These are phyloP conservation scores for Schizothecium vesticola DNA, from an alignment of 495 filamentous ascomycete genomes.

Conservation along the genomic window DNA sequence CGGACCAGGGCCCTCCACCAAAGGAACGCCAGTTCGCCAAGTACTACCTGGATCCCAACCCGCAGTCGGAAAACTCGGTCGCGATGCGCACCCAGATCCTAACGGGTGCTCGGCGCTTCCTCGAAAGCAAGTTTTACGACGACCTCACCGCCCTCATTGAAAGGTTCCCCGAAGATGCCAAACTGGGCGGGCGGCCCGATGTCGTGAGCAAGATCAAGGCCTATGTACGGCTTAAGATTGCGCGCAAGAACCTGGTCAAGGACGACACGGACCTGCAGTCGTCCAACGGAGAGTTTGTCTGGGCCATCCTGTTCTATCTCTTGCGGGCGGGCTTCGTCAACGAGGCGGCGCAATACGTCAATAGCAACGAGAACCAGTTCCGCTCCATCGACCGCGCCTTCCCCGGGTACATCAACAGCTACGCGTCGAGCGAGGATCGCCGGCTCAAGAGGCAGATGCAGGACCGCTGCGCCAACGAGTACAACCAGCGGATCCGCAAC, in stretches of 20 bases:
- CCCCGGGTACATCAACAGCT: constrained; percentile 78
- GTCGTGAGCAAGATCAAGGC: constrained; percentile 85
- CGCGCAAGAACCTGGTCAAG: constrained; percentile 70
- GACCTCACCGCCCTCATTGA: constrained; percentile 68
- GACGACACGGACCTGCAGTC: constrained; percentile 69
- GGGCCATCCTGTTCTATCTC: constrained; percentile 92
- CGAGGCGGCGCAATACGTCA: constrained; percentile 83
- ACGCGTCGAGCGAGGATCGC: constrained; percentile 63
- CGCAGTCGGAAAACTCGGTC: constrained; percentile 54
- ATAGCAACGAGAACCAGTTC: constrained; percentile 68
- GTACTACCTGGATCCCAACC: constrained; percentile 65
- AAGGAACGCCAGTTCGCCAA: constrained; percentile 71
- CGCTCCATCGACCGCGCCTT: constrained; percentile 87
- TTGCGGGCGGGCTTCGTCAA: constrained; percentile 75
- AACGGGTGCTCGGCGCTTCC: constrained; percentile 64
- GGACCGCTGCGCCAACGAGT: constrained; percentile 81
- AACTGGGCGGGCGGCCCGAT: constrained; percentile 81
- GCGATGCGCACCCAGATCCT: constrained; percentile 68
- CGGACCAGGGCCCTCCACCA: constrained; percentile 50
- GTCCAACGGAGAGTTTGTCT: constrained; percentile 76
- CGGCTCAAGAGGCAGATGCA: constrained; percentile 71
- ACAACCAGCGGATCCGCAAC: constrained; percentile 74
- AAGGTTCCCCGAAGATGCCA: constrained; percentile 82
- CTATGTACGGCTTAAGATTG: constrained; percentile 72
- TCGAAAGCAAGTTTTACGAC: constrained; percentile 69